Base-by-base conservation (phyloP, 129 eudicot species). In the Lactuca saligna region DNA sequence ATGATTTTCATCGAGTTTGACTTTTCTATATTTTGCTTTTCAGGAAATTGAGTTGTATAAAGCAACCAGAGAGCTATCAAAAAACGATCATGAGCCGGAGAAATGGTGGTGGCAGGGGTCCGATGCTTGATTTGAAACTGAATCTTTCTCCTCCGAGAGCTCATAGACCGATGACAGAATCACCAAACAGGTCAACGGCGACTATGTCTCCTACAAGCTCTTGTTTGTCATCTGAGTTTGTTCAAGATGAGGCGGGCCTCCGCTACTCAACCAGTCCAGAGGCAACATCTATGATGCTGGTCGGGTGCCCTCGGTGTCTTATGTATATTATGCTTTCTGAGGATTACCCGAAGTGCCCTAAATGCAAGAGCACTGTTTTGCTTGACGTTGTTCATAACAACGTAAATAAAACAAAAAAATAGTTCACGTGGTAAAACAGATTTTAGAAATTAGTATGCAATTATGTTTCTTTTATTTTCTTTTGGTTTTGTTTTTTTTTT, bases 281-380 rank as follows among this genome's bases (percentile, higher is more conserved):
- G 60, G 78, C 94, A 4, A 74, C 88, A 2, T 68, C 88, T 7
- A 91, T 91, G 97, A 80, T 86, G 79, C 66, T 91, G 56, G 97
- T 86, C 10, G 97, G 97, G 0, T 91, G 97, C 39, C 97, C 96
- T 1, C 75, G 90, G 16, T 91, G 97, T 75, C 94, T 91, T 42
- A 91, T 91, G 96, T 91, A 88, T 60, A 86, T 91, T 34, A 91
- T 91, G 97, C 83, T 91, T 0, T 57, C 96, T 0, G 79, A 86
- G 42, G 85, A 82, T 15, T 88, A 84, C 61, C 89, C 87, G 0
- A 71, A 79, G 58, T 91, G 97, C 72, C 97, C 97, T 7, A 88
- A 82, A 72, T 91, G 97, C 77, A 91, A 91, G 81, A 88, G 95
- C 80, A 72, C 87, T 14, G 97, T 86, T 61, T 73, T 91, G 59